Percentiles rank a stretch among this genome's conserved stretches.
Conservation (phyloP, 2,329 filamentous ascomycete species). For the Aspergillus unguis region DNA sequence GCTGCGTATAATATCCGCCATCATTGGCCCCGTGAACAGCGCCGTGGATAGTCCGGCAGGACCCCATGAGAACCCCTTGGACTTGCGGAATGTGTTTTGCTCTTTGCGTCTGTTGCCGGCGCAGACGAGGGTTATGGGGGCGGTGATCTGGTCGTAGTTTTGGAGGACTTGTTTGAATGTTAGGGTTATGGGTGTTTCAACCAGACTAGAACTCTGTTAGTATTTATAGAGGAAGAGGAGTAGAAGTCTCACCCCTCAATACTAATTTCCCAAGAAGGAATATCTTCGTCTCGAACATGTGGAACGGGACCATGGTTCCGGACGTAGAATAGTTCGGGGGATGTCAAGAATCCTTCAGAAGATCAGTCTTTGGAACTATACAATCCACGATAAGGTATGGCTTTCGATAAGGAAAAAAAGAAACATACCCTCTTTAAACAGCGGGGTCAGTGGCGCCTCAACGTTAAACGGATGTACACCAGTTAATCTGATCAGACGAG, state of each 20-base stretch:
- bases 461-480: constrained; percentile 90
- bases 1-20: constrained; percentile 66
- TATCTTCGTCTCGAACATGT: constrained; percentile 66
- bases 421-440: constrained; percentile 61
- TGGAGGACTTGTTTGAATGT: constrained; percentile 68
- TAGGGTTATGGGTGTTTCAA: constrained; percentile 70
- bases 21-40: constrained; percentile 77
- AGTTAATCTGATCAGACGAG: constrained; percentile 78
- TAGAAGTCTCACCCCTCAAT: constrained; percentile 61
- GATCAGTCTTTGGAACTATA: neutral
- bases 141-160: constrained; percentile 76
- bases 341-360: constrained; percentile 72
- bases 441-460: constrained; percentile 73
- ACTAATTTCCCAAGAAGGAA: constrained; percentile 75
- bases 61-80: constrained; percentile 93
- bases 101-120: constrained; percentile 90
- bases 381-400: no score
- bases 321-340: constrained; percentile 85
- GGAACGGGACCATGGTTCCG: constrained; percentile 86
- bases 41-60: constrained; percentile 82
- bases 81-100: constrained; percentile 85
- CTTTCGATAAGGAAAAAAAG: neutral
- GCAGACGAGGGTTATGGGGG: constrained; percentile 84
- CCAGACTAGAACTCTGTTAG: constrained; percentile 51
- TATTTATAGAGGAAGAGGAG: neutral